Base-by-base conservation (phyloP, 345 rosid species). In the Kernera saxatilis region DNA sequence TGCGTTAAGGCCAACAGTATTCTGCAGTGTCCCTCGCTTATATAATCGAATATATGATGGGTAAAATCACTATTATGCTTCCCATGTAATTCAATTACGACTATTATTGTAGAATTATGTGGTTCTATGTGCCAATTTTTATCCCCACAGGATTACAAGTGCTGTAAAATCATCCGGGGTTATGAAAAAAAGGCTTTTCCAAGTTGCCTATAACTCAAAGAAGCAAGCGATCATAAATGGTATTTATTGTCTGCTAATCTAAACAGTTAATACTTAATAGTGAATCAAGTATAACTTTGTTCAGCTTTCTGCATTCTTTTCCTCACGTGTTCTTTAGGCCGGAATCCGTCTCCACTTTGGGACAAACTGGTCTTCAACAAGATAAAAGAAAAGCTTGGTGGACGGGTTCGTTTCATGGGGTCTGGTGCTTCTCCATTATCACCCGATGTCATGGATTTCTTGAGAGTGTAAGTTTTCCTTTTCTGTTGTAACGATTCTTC, bases 381-480 rank as follows among this genome's bases (percentile, higher is more conserved):
- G 77, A 87, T 91, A 58, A 87, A 68, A 74, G 94, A 81, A 44
- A 90, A 81, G 78, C 93, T 93, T 56, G 97, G 98, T 59, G 98
- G 98, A 55, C 81, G 84, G 65, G 86, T 93, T 26, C 92, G 91
- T 32, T 71, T 79, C 60, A 68, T 93, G 83, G 87, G 64, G 5
- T 93, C 97, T 35, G 98, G 94, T 72, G 97, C 97, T 82, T 90
- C 98, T 32, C 98, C 97, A 5, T 62, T 93, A 82, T 88, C 97
- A 46, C 84, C 98, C 25, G 94, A 90, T 74, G 83, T 93, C 22
- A 70, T 87, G 89, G 94, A 88, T 73, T 93, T 93, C 71, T 77
- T 93, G 83, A 82, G 78, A 78, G 87, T 93, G 98, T 93, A 87
- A 84, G 88, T 80, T 58, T 33, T 75, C 68, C 68, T 27, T 26